A percentile compares a stretch with the other conserved stretches of the same genome.
Evolutionary conservation across 805 yeast species (phyloP).

Genomic region (Saccharomycodes ludwigii): DNA sequence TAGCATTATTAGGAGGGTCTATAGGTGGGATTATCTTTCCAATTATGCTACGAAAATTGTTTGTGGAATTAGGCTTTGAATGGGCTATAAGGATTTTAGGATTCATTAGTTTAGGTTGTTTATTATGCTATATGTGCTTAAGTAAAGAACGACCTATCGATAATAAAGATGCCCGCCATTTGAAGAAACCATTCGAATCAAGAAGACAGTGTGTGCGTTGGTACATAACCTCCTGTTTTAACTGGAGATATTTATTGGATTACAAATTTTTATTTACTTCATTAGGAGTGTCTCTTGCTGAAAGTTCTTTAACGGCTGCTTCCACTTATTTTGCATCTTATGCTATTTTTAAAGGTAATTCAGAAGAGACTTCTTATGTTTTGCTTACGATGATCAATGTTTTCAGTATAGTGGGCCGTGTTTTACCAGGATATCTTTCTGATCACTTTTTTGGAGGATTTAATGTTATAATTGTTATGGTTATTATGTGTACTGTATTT

Average conservation of each 20-base stretch:
- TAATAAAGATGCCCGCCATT: constrained; percentile 20
- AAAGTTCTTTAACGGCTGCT: constrained; percentile 33
- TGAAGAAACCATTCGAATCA: constrained; percentile 26
- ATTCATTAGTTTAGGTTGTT: constrained; percentile 31
- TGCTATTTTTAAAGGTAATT: constrained; percentile 35
- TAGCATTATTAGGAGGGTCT: constrained; percentile 43
- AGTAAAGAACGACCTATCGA: too few relatives aligned
- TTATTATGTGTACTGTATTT: constrained; percentile 23
- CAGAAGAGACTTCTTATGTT: constrained; percentile 31
- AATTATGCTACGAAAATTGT: constrained; percentile 37
- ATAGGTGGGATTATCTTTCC: constrained; percentile 48
- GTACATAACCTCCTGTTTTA: constrained; percentile 19
- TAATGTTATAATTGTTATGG: constrained; percentile 34
- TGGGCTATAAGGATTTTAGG: constrained; percentile 51
- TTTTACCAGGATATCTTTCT: constrained; percentile 31
- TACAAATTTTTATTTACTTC: constrained; percentile 30
- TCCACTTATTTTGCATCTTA: constrained; percentile 43
- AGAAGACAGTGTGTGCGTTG: constrained; percentile 19
- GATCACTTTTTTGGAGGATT: constrained; percentile 38
- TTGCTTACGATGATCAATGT: constrained; percentile 36
- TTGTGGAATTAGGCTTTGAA: constrained; percentile 37
- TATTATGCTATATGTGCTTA: constrained; percentile 24
- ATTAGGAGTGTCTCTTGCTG: constrained; percentile 33
- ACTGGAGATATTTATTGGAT: constrained; percentile 29
- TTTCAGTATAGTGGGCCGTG: constrained; percentile 35